Base-by-base conservation (phyloP, 352 stramenopile genomes). In the Phytopythium sindhum region DNA sequence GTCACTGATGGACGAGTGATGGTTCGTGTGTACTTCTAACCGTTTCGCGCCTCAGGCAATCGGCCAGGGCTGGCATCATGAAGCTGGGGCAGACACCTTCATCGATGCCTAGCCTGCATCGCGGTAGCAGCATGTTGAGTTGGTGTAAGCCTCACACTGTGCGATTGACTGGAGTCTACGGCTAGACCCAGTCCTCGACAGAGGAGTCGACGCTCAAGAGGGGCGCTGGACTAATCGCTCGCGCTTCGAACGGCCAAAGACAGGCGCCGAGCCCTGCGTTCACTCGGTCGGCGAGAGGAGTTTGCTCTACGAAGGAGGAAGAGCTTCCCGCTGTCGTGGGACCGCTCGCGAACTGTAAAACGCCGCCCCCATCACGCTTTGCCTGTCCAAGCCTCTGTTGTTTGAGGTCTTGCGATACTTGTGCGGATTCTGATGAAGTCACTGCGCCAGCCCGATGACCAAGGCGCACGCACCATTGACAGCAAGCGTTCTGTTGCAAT, bases 211-310 rank as follows among this genome's bases (percentile, higher is more conserved):
- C 2, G 37, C 37, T 42, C 11, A 21, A n/a, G 44, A 26, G 44
- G 41, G 5, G 41, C 45, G 45, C 45, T 52, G 23, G 45, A 52
- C 45, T 52, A 52, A 52, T 52, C 45, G n/a, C 2, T 31, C 23
- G n/a, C 45, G 45, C 9, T 52, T 52, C 45, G 45, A 52, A 52
- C 45, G 45, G n/a, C 45, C 11, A 17, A 29, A 52, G n/a, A 48
- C 42, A 24, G 42, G 42, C 31, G 31, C 31, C 31, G 31, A 8
- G 31, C 3, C 3, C 31, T 1, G 6, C 42, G 42, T 42, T 42
- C 37, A 14, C 37, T 4, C 37, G 4, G 14, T 42, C 23, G 42
- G 15, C 11, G 10, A 48, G 42, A 48, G 42, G 42, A 48, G 15
- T 12, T 12, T 6, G 35, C 35, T 6, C 7, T 12, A 12, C 35